phyloP scores from a whole-genome alignment of 306 rosid species.

The Prinsepia uniflora region DNA sequence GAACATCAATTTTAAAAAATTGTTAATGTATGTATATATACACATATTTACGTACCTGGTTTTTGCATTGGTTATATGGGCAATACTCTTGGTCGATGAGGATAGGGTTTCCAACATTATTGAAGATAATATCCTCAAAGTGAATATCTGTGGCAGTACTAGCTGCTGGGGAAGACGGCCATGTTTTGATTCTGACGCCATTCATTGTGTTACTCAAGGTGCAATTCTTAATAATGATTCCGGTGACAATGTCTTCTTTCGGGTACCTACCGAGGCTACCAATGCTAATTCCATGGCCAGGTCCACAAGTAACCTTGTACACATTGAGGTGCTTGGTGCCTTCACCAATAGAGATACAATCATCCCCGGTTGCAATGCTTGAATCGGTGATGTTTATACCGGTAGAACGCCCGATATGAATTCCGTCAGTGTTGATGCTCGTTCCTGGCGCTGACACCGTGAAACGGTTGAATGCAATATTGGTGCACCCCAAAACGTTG shows the following conservation, averaged over 20 bases:
- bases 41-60: too few species aligned
- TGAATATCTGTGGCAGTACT: constrained; percentile 20
- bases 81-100: constrained; percentile 26
- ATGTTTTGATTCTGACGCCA: constrained; percentile 27
- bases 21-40: too few species aligned
- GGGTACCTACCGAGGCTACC: constrained; percentile 38
- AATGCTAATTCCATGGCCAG: constrained; percentile 18
- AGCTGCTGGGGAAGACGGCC: constrained; percentile 8
- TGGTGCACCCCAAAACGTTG: constrained; percentile 28
- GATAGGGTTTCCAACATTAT: constrained; percentile 4
- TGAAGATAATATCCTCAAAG: constrained; percentile 2
- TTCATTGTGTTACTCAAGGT: constrained; percentile 12
- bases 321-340: constrained; percentile 31
- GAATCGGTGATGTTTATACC: neutral
- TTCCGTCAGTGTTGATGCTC: constrained; percentile 48
- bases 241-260: constrained; percentile 16
- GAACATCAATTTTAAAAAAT: too few species aligned
- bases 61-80: neutral
- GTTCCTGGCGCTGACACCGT: constrained; percentile 28
- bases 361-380: too few species aligned
- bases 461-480: neutral
- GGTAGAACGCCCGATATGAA: constrained; percentile 40
- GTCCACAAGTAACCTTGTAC: constrained; percentile 29
- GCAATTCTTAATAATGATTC: constrained; percentile 13
- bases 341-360: constrained; percentile 28